Conservation (phyloP, 306 rosid genomes). For the Casuarina equisetifolia region DNA sequence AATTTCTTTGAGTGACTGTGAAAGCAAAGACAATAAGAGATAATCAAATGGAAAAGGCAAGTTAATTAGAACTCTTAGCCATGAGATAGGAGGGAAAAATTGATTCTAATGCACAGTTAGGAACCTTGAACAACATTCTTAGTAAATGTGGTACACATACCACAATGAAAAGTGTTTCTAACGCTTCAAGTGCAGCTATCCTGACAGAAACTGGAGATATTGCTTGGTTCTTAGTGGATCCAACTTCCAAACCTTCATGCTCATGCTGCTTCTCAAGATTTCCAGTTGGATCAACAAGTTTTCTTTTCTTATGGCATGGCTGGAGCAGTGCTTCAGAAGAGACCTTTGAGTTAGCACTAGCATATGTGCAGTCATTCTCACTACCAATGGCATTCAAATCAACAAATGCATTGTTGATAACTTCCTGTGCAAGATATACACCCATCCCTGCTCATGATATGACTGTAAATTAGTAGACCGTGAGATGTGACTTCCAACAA, state of each 20-base stretch:
- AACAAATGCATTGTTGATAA: slow-evolving; percentile 53
- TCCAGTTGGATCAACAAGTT: slow-evolving; percentile 38
- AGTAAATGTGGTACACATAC: slow-evolving; percentile 40
- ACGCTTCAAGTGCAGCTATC: slow-evolving; percentile 85
- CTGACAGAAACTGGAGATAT: slow-evolving; percentile 51
- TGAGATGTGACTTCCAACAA: slow-evolving; percentile 10
- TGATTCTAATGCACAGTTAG: background rate
- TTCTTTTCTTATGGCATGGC: slow-evolving; percentile 62
- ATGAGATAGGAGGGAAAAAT: background rate
- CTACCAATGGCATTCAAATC: slow-evolving; percentile 60
- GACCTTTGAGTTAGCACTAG: slow-evolving; percentile 40
- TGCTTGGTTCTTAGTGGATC: slow-evolving; percentile 29
- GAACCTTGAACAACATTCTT: slow-evolving; percentile 11
- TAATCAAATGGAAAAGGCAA: too few species aligned
- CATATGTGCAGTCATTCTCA: slow-evolving; percentile 33
- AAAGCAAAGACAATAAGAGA: background rate
- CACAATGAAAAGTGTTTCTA: slow-evolving; percentile 75
- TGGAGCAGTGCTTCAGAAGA: slow-evolving; percentile 32
- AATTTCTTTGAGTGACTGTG: background rate
- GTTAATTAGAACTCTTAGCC: background rate
- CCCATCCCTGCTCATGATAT: slow-evolving; percentile 71
- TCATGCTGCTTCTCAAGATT: slow-evolving; percentile 45
- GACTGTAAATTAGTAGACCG: slow-evolving; percentile 27
- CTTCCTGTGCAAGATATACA: slow-evolving; percentile 58
- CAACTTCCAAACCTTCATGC: slow-evolving; percentile 36